phyloP scores from a whole-genome alignment of 2,329 filamentous ascomycete genomes.

The Clonostachys byssicola region DNA sequence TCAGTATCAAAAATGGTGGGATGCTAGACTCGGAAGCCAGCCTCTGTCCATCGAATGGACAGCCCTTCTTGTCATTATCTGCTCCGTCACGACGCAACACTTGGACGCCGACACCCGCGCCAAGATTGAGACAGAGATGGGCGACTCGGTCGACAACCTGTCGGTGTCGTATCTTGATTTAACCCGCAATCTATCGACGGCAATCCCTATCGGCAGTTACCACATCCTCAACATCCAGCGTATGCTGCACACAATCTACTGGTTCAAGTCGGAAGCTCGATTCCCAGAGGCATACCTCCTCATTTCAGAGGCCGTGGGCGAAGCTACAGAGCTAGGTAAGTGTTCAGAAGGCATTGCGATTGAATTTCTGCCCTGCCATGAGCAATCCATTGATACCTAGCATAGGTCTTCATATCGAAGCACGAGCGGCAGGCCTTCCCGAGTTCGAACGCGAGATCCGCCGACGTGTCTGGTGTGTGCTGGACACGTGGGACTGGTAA shows the following conservation, averaged over 20 bases:
- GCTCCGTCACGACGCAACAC: slow-evolving; percentile 20
- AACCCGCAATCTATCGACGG: slow-evolving; percentile 15
- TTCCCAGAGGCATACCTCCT: slow-evolving; percentile 23
- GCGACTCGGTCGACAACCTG: slow-evolving; percentile 9
- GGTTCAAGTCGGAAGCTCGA: slow-evolving; percentile 23
- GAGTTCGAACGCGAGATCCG: slow-evolving; percentile 23
- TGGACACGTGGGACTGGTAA: slow-evolving; percentile 26
- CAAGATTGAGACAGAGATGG: slow-evolving; percentile 12
- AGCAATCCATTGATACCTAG: slow-evolving; percentile 1
- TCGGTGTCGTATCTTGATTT: slow-evolving; percentile 15
- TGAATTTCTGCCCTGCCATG: background rate
- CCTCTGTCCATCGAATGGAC: slow-evolving; percentile 19
- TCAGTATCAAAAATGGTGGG: slow-evolving; percentile 24
- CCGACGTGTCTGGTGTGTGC: slow-evolving; percentile 21
- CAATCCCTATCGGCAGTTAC: slow-evolving; percentile 17
- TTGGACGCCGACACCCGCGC: slow-evolving; percentile 10
- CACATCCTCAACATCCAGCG: slow-evolving; percentile 19
- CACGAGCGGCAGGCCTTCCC: slow-evolving; percentile 8
- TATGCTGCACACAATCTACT: slow-evolving; percentile 21
- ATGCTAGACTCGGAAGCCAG: slow-evolving; percentile 8
- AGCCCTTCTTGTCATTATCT: slow-evolving; percentile 18
- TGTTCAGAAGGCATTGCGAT: background rate
- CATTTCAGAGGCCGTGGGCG: slow-evolving; percentile 19
- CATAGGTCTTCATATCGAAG: slow-evolving; percentile 14
- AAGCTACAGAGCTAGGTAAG: slow-evolving; percentile 19